Evolutionary conservation across 2,329 filamentous ascomycete species (phyloP), one percentile per base, ranked within the genome.

Genomic region (Talaromyces sp.): DNA sequence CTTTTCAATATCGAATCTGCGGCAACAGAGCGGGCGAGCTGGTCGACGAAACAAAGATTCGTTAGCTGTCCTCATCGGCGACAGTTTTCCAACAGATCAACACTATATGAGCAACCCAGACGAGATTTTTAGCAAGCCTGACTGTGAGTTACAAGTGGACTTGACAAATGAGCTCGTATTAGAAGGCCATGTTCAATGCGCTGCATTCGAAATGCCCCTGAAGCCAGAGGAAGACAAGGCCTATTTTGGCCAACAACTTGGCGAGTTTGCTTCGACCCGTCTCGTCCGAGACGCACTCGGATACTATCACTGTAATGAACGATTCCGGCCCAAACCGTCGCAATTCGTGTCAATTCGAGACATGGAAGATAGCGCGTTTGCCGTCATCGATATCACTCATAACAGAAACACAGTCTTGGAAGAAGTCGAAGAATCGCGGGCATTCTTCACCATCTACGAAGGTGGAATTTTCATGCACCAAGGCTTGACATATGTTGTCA

Each of bases 401-500:
- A 88, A 88, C 28, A 85, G 86, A 59, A 98, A 98, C 71, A 80
- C 88, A 0, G 90, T 99, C 0, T 83, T 99, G 1, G 95, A 99
- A 79, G 93, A 98, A 76, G 84, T 99, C n/a, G 95, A 98, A 76
- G 91, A 92, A 1, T 95, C 90, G 1, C 87, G 95, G n/a, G 93
- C 93, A 1, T 93, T 92, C 67, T 98, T 96, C 75, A 96, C 92
- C 1, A 85, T 99, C 63, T 99, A 99, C 74, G 93, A 98, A 73
- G 95, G 95, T 13, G 95, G 92, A 52, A 97, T 99, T 64, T 99
- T 96, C 77, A 81, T 99, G 5, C 95, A 99, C 69, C 95, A 99
- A 77, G 95, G 95, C n/a, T 87, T 87, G 65, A 93, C 89, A 1
- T 99, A 96, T 71, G 83, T 98, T 2, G 91, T 99, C 58, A 90